These are phyloP conservation scores for Hymenotorrendiella dingleyae DNA, from an alignment of 2,329 filamentous ascomycete genomes.

Conservation along the genomic window DNA sequence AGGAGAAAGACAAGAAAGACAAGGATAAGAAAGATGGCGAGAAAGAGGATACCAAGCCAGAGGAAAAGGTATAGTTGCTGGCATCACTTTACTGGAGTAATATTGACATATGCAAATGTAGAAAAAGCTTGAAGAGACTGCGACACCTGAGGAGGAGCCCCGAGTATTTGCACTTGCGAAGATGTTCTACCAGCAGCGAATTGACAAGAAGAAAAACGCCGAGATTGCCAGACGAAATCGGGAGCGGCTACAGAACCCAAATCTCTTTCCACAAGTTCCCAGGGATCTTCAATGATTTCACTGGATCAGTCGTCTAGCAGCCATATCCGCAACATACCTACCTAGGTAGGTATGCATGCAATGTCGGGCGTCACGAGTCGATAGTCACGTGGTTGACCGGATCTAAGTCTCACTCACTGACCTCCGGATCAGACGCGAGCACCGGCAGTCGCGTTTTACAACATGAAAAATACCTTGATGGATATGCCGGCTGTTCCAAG, in stretches of 20 bases:
- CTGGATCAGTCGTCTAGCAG: too few relatives aligned
- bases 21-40: conserved; percentile 41
- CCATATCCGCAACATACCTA: too few relatives aligned
- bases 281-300: conserved; percentile 47
- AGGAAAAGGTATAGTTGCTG: conserved; percentile 31
- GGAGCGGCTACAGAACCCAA: conserved; percentile 72
- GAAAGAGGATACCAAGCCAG: conserved; percentile 36
- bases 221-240: conserved; percentile 75
- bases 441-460: too few relatives aligned
- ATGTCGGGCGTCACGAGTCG: too few relatives aligned
- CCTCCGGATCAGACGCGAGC: too few relatives aligned
- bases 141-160: conserved; percentile 55
- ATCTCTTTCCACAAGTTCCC: conserved; percentile 80
- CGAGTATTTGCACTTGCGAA: conserved; percentile 80
- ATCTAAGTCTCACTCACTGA: too few relatives aligned
- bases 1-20: conserved; percentile 42
- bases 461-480: background rate
- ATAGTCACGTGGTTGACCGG: too few relatives aligned
- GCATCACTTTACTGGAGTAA: too few relatives aligned
- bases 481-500: too few relatives aligned
- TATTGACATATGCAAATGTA: too few relatives aligned
- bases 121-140: conserved; percentile 22
- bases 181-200: conserved; percentile 80
- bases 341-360: too few relatives aligned
- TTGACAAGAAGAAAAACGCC: conserved; percentile 72